Conservation (phyloP, 345 rosid species). For the Salix udensis region DNA sequence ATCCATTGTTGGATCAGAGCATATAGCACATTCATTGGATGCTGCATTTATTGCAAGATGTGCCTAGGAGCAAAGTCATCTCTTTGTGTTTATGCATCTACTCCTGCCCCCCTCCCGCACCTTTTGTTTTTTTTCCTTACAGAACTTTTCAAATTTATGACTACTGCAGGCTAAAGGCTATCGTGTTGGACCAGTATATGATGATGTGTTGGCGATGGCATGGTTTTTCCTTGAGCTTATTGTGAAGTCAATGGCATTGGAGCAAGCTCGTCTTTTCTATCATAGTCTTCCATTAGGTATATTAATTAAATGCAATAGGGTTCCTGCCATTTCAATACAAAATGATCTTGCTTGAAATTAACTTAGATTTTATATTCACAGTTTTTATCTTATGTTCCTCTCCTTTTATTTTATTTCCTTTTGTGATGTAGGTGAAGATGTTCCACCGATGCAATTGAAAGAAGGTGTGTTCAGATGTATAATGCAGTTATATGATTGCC, state of each 20-base stretch:
- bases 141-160: background rate
- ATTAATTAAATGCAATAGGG: background rate
- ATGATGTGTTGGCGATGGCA: constrained; percentile 97
- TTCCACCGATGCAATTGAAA: constrained; percentile 94
- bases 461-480: constrained; percentile 93
- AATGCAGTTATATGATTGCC: constrained; percentile 90
- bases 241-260: constrained; percentile 97
- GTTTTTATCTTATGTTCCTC: background rate
- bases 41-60: too few species aligned
- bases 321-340: background rate
- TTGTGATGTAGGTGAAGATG: constrained; percentile 73
- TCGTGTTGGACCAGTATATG: constrained; percentile 99
- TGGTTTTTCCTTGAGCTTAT: constrained; percentile 99
- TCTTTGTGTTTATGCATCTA: background rate
- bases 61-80: background rate
- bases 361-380: too few species aligned
- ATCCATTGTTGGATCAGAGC: too few species aligned
- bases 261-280: constrained; percentile 85
- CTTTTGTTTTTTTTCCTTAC: background rate
- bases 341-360: background rate
- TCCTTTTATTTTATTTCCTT: background rate
- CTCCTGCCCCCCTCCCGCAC: background rate
- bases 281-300: constrained; percentile 88
- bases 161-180: constrained; percentile 92
- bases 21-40: too few species aligned